Evolutionary conservation across 148 eudicot species (phyloP), one percentile per base, ranked within the genome.

Genomic region (Linanthus parryae): DNA sequence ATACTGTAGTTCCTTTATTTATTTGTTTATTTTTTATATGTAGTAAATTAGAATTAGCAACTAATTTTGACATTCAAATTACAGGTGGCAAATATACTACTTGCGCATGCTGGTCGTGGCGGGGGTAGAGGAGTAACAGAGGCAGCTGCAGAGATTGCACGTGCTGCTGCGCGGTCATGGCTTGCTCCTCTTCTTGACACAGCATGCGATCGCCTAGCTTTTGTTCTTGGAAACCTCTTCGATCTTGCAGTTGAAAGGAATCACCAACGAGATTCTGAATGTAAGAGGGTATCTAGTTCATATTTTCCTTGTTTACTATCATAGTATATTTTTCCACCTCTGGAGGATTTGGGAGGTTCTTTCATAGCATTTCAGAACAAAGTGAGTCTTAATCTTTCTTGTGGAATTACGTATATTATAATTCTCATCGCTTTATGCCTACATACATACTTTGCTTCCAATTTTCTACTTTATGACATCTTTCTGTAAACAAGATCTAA

Each of bases 81-180:
- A 54, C 68, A 92, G 99, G 99, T 92, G 43, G 99, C 99, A 19
- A 92, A 92, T 65, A 92, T 92, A 45, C 68, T 92, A 71, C 96
- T 88, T 56, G 96, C 99, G 16, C 91, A 88, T 75, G 91, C 99
- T 64, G 88, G 99, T 17, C 82, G 88, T 42, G 89, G 95, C 48
- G 95, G 99, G 42, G 76, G 76, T 53, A 77, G 96, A 77, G 96
- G 96, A 65, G 58, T 79, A 47, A 52, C 74, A 54, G 99, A 92
- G 68, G 94, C 99, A 16, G 96, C 99, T 63, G 99, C 95, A 39
- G 96, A 92, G 82, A 88, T 88, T 72, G 99, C 99, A 30, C 94
- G 99, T 28, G 82, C 95, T 69, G 96, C 96, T 67, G 99, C 96
- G 1, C 73, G 73, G 54, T 82, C 91, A 16, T 92, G 95, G 95